A percentile compares a stretch with the other conserved stretches of the same genome.
phyloP scores from a whole-genome alignment of 305 asterid genomes.

The Rubia tinctorum region DNA sequence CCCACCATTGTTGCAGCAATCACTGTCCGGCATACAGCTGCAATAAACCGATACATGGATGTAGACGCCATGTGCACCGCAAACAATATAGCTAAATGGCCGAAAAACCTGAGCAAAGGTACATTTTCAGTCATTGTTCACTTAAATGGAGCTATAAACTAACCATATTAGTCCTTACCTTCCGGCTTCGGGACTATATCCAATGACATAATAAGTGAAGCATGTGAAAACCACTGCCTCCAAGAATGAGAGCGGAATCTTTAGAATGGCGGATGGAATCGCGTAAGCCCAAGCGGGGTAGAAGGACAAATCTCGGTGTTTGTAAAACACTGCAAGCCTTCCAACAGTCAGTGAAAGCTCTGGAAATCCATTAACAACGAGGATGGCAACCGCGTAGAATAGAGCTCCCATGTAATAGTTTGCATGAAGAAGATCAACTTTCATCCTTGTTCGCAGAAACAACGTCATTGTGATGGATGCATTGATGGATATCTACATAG shows the following conservation, averaged over 20 bases:
- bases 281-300: constrained; percentile 93
- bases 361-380: constrained; percentile 63
- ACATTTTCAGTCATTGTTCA: constrained; percentile 6
- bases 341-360: constrained; percentile 68
- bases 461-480: constrained; percentile 70
- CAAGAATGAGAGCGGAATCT: constrained; percentile 63
- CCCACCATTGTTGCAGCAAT: constrained; percentile 59
- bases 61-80: constrained; percentile 57
- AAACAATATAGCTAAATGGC: constrained; percentile 53
- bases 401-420: constrained; percentile 71
- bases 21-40: constrained; percentile 47
- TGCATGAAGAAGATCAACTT: constrained; percentile 53
- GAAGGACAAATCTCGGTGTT: constrained; percentile 61
- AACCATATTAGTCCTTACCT: constrained; percentile 39
- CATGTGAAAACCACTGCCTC: constrained; percentile 60
- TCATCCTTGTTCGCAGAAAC: constrained; percentile 64
- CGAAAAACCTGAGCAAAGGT: constrained; percentile 55
- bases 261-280: constrained; percentile 67
- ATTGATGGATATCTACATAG: constrained; percentile 51
- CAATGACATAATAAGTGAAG: constrained; percentile 67
- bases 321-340: constrained; percentile 70
- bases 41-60: constrained; percentile 77
- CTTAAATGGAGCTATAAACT: not conserved
- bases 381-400: constrained; percentile 48
- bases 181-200: constrained; percentile 68